phyloP scores from a whole-genome alignment of 331 rosid genomes.

The Ulmus americana region DNA sequence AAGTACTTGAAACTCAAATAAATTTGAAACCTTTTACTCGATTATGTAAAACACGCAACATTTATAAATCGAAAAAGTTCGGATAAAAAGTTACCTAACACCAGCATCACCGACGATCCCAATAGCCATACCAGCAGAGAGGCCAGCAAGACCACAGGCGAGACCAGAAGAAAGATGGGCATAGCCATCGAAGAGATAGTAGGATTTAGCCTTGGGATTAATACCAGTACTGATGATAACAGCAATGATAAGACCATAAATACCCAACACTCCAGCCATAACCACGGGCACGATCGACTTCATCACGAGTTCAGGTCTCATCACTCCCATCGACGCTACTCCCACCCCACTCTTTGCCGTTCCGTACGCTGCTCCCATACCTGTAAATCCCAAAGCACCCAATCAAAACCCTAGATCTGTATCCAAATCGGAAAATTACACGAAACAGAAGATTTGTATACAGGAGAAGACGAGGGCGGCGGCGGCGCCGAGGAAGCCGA shows the following conservation, averaged over 20 bases:
- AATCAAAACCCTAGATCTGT: conserved; percentile 13
- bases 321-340: conserved; percentile 63
- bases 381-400: conserved; percentile 15
- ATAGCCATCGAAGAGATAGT: conserved; percentile 57
- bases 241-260: conserved; percentile 51
- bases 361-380: conserved; percentile 66
- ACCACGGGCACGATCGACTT: conserved; percentile 64
- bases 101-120: conserved; percentile 65
- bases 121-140: conserved; percentile 64
- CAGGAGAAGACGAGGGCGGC: conserved; percentile 61
- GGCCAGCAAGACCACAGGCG: conserved; percentile 62
- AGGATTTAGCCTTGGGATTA: conserved; percentile 58
- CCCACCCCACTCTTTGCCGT: conserved; percentile 64
- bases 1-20: too few relatives aligned
- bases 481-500: conserved; percentile 59
- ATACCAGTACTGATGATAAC: conserved; percentile 58
- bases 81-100: conserved; percentile 33
- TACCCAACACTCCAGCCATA: conserved; percentile 62
- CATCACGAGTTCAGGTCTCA: conserved; percentile 64
- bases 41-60: neutral
- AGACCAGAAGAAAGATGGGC: conserved; percentile 62
- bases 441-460: neutral
- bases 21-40: neutral
- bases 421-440: too few relatives aligned
- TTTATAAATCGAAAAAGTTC: too few relatives aligned